Evolutionary conservation across 129 eudicot genomes (phyloP), one percentile per base, ranked within the genome.

Genomic region (Saussurea involucrata): DNA sequence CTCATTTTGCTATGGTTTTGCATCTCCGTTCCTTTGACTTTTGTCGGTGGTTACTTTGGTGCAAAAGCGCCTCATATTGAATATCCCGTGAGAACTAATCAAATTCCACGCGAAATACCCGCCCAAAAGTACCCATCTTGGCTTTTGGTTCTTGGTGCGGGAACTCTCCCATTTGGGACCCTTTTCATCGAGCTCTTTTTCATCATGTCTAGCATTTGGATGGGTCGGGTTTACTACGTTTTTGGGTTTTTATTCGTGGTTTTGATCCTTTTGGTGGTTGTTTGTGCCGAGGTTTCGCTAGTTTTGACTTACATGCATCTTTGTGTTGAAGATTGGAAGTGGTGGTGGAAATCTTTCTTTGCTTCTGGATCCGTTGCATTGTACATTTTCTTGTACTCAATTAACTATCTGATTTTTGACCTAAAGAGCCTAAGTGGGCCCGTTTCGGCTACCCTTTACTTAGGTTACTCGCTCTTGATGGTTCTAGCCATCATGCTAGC

Each of bases 81-180:
- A 32, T 83, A 73, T 72, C 80, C 66, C n/a, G 89, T 90, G 34
- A 37, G 92, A 69, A 88, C 89, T 72, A 90, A 88, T 68, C 92
- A 86, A 76, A 90, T 88, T 6, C 90, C 92, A 4, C 75, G 92
- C 29, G 96, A 90, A 82, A 90, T 90, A 78, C 92, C 90, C 1
- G 76, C 92, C 42, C 92, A 86, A 57, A 88, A 86, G 27, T 86
- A 90, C 63, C 90, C 90, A 11, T 90, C 92, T 27, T 90, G 96
- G 96, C 88, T 90, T 68, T 69, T 90, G 79, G 96, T 90, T 67
- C 85, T 90, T 10, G 96, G 96, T 1, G 96, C 89, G 1, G 96
- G 96, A 49, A 90, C 92, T 44, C 96, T 72, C 53, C 86, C 86
- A 8, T 79, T 83, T 0, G 83, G 87, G 0, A 83, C 87, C 63